These are phyloP conservation scores for Chaetoceros muelleri DNA, from an alignment of 108 stramenopile genomes.

Conservation along the genomic window DNA sequence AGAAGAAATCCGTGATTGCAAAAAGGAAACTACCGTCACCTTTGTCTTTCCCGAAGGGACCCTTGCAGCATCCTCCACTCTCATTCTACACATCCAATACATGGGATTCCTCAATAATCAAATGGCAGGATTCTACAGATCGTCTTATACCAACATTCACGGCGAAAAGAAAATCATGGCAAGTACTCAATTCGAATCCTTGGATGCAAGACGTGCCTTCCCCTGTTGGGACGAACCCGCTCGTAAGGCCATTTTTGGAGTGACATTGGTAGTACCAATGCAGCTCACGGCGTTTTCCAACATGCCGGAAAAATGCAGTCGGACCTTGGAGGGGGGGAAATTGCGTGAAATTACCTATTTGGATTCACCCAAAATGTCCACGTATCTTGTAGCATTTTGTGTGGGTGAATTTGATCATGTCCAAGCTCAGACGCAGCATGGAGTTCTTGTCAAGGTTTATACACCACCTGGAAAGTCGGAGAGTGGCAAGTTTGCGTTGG, in stretches of 20 bases:
- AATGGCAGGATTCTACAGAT: conserved; percentile 95
- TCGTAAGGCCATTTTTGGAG: conserved; percentile 83
- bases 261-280: conserved; percentile 70
- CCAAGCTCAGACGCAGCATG: conserved; percentile 46
- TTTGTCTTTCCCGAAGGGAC: conserved; percentile 54
- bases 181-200: conserved; percentile 93
- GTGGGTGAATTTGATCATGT: conserved; percentile 90
- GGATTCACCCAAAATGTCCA: conserved; percentile 87
- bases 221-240: conserved; percentile 98
- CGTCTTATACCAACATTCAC: conserved; percentile 66
- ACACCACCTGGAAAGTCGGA: conserved; percentile 84
- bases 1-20: conserved; percentile 38
- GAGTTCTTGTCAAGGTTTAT: conserved; percentile 87
- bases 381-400: conserved; percentile 88
- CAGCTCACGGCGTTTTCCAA: conserved; percentile 83
- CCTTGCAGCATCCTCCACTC: conserved; percentile 19
- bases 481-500: conserved; percentile 73
- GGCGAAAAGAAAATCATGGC: conserved; percentile 82
- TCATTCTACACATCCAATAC: conserved; percentile 57
- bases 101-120: conserved; percentile 84
- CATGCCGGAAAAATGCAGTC: conserved; percentile 74
- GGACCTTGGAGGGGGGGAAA: conserved; percentile 25
- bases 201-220: conserved; percentile 91
- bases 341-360: conserved; percentile 50
- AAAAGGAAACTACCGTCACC: conserved; percentile 63